These are phyloP conservation scores for Striga hermonthica DNA, from an alignment of 305 asterid species.

Conservation along the genomic window DNA sequence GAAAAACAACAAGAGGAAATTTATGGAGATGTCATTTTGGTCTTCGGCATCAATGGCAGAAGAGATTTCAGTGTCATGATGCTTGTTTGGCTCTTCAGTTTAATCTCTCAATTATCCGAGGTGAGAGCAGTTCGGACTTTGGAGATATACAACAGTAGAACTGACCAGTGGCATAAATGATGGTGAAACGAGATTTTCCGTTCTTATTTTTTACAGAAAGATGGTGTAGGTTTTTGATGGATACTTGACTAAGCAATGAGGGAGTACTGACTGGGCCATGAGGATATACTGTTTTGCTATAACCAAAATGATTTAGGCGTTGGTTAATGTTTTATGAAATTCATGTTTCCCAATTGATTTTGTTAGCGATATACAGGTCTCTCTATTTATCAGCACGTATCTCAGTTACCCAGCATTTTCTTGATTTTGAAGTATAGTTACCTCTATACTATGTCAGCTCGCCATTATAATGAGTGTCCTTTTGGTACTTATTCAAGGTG, in stretches of 20 bases:
- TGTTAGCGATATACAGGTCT: neutral
- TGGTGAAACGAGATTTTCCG: neutral
- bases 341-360: neutral
- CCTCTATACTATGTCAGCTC: conserved; percentile 16
- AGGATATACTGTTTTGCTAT: neutral
- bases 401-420: neutral
- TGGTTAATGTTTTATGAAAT: neutral
- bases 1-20: too few species aligned
- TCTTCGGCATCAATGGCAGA: too few species aligned
- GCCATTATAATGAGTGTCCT: neutral
- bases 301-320: too few species aligned
- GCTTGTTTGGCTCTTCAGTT: too few species aligned
- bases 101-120: too few species aligned
- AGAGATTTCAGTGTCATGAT: too few species aligned
- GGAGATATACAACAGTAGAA: neutral
- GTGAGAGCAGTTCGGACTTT: too few species aligned
- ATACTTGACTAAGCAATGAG: neutral
- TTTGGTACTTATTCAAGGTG: conserved; percentile 10
- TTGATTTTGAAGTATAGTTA: conserved; percentile 8
- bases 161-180: conserved; percentile 14
- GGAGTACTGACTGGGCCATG: neutral
- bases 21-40: too few species aligned
- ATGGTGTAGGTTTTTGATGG: neutral
- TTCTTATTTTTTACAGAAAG: neutral
- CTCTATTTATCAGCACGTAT: neutral